These are phyloP conservation scores for Warburgia ugandensis DNA, from an alignment of 164 flowering plant genomes.

Conservation along the genomic window DNA sequence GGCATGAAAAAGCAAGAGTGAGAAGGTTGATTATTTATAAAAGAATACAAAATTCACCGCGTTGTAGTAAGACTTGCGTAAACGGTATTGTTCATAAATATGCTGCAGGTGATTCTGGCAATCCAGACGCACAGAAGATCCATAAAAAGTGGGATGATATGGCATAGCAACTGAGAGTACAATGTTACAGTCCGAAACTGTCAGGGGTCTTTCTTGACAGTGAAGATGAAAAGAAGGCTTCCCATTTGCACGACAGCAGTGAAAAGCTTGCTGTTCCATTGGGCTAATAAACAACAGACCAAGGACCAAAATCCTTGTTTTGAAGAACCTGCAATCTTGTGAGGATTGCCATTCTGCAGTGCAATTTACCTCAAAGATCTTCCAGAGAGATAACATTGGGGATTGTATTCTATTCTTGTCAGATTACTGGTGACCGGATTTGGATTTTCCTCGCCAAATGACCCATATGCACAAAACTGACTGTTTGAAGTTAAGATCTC, in stretches of 20 bases:
- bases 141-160: slow-evolving; percentile 32
- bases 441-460: slow-evolving; percentile 28
- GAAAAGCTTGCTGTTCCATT: slow-evolving; percentile 44
- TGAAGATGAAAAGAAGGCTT: slow-evolving; percentile 33
- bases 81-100: slow-evolving; percentile 40
- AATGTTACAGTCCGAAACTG: slow-evolving; percentile 25
- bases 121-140: slow-evolving; percentile 31
- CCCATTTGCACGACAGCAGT: slow-evolving; percentile 33
- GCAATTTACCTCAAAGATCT: slow-evolving; percentile 32
- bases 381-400: slow-evolving; percentile 28
- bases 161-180: slow-evolving; percentile 20
- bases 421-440: too few relatives aligned
- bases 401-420: too few relatives aligned
- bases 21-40: slow-evolving; percentile 30
- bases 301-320: slow-evolving; percentile 23
- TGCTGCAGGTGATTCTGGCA: slow-evolving; percentile 33
- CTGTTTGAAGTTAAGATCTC: neutral
- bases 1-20: slow-evolving; percentile 37
- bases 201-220: slow-evolving; percentile 37
- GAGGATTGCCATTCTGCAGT: slow-evolving; percentile 33
- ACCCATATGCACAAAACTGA: neutral
- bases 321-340: slow-evolving; percentile 37
- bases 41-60: slow-evolving; percentile 34
- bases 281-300: slow-evolving; percentile 28
- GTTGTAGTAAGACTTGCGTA: slow-evolving; percentile 35